Evolutionary conservation across 305 asterid species (phyloP), one percentile per base, ranked within the genome.

Genomic region (Ilex paraguariensis): DNA sequence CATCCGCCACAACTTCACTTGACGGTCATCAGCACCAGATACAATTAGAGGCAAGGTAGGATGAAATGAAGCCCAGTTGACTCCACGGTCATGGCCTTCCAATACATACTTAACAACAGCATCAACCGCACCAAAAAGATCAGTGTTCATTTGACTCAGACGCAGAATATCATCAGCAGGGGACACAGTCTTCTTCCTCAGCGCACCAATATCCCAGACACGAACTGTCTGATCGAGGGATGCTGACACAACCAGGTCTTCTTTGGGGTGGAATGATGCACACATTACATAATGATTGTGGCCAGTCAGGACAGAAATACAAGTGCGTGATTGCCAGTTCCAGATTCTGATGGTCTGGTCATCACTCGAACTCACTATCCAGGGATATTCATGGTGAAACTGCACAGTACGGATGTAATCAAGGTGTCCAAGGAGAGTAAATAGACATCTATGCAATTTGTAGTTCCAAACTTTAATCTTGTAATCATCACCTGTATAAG

Each of bases 1-100:
- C 99, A 94, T 94, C 75, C 99, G 90, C 99, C 99, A 94, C 70
- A 90, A 86, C 76, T 94, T 94, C 70, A 94, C 98, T 81, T 94
- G 99, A 71, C 99, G 99, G 60, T 94, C 99, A 65, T 94, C 99
- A 0, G 99, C 99, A 48, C 97, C 99, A 65, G 99, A 94, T 60
- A 90, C 99, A 71, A 94, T 94, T 49, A 94, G 76, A 57, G 99
- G 98, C 58, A 94, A 94, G 60, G 99, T 90, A 5, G 96, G 91
- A 65, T 88, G 96, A 73, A 88, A 88, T 8, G 96, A 85, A 62
- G 95, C 95, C 95, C 95, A 88, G 70, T 88, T 88, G 59, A 88
- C 96, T 15, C 96, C 96, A 63, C 96, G 80, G 53, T 88, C 96
- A 73, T 88, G 96, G 57, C 96, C 95, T 73, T 88, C 96, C 78